Conservation (phyloP, 345 rosid genomes). For the Crucihimalaya himalaica region DNA sequence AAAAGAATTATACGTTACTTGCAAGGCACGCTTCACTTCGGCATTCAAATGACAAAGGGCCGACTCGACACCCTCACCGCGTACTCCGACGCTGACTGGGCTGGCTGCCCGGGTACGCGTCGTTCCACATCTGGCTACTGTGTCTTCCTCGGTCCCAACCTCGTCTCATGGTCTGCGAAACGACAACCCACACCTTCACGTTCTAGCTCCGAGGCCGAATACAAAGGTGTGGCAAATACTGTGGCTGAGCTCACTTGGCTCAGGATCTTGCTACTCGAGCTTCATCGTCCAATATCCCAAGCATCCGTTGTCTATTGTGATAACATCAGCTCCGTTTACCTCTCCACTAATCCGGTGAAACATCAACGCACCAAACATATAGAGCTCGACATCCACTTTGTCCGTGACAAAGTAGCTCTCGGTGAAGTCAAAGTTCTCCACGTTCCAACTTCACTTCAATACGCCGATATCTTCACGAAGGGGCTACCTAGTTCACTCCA, state of each 20-base stretch:
- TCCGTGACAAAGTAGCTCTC: not conserved
- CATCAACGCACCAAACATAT: not conserved
- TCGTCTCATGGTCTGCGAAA: not conserved
- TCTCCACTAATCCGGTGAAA: fast-evolving
- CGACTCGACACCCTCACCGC: fast-evolving
- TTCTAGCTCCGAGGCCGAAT: not conserved
- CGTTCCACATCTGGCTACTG: not conserved
- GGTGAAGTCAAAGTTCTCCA: too few species aligned
- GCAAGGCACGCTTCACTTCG: too few species aligned
- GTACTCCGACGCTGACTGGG: not conserved
- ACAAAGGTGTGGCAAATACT: fast-evolving
- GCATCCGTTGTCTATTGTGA: not conserved
- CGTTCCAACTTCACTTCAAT: too few species aligned
- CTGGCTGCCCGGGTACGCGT: not conserved
- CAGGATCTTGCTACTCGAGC: fast-evolving
- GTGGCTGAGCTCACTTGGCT: not conserved
- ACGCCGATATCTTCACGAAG: too few species aligned
- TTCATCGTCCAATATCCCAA: fast-evolving
- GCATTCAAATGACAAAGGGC: fast-evolving
- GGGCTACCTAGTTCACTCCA: too few species aligned
- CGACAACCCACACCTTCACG: fast-evolving
- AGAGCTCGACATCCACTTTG: not conserved
- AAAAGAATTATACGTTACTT: too few species aligned
- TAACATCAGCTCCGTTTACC: not conserved
- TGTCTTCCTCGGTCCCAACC: not conserved